Conservation (phyloP, 2,329 filamentous ascomycete genomes). For the Beauveria sp. region DNA sequence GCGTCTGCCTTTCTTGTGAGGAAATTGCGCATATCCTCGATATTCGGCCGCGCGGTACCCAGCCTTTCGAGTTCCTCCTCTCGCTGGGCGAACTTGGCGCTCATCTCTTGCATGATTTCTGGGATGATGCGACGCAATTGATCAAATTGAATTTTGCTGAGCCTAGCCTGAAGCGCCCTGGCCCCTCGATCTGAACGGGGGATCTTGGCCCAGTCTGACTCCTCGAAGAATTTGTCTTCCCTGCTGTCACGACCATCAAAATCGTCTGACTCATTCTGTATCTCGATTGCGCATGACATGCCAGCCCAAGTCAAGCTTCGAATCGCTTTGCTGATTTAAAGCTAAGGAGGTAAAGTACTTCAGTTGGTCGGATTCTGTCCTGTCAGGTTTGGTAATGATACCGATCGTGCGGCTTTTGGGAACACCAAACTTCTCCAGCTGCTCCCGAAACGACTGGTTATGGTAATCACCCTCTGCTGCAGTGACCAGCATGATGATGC, state of each 20-base stretch:
- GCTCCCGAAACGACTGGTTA: conserved; percentile 42
- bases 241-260: conserved; percentile 18
- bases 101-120: conserved; percentile 15
- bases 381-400: conserved; percentile 47
- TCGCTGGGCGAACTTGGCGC: conserved; percentile 7
- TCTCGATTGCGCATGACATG: conserved; percentile 42
- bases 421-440: conserved; percentile 31
- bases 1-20: conserved; percentile 23
- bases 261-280: conserved; percentile 14
- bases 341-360: conserved; percentile 13
- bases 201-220: conserved; percentile 8
- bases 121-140: conserved; percentile 18
- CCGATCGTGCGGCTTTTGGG: conserved; percentile 39
- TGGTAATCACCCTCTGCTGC: conserved; percentile 39
- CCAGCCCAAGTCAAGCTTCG: conserved; percentile 34
- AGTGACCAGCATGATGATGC: conserved; percentile 46
- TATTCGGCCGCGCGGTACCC: conserved; percentile 11
- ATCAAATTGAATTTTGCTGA: conserved; percentile 20
- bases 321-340: conserved; percentile 16
- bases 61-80: conserved; percentile 8
- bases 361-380: conserved; percentile 27
- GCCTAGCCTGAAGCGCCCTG: conserved; percentile 19
- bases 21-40: conserved; percentile 19
- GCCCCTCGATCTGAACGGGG: conserved; percentile 15
- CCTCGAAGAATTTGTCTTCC: conserved; percentile 22